A percentile compares a stretch with the other conserved stretches of the same genome.
Evolutionary conservation across 352 stramenopile species (phyloP).

Genomic region (Phytophthora foliorum): DNA sequence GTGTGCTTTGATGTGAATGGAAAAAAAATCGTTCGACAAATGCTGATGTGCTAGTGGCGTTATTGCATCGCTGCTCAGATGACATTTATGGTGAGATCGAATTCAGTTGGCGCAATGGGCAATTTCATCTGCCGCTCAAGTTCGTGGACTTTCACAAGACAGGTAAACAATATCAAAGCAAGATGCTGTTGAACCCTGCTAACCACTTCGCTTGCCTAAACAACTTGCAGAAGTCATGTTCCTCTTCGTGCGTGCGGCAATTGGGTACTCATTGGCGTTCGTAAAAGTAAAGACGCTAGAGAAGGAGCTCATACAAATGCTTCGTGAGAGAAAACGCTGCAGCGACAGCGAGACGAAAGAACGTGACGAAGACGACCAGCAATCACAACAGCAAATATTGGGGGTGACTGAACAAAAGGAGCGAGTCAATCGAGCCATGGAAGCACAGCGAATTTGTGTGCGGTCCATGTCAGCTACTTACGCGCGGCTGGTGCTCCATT

Average conservation of each 20-base stretch:
- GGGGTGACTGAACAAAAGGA: conserved; percentile 36
- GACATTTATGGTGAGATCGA: conserved; percentile 84
- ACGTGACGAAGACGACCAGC: conserved; percentile 37
- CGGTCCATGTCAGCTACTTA: conserved; percentile 62
- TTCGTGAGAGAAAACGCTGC: conserved; percentile 39
- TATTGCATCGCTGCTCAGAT: conserved; percentile 26
- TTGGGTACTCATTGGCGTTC: conserved; percentile 74
- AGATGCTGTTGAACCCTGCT: not conserved
- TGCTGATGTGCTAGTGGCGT: not conserved
- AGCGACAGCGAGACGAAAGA: conserved; percentile 27
- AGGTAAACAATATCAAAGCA: conserved; percentile 25
- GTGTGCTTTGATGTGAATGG: not conserved
- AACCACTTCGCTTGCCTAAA: not conserved
- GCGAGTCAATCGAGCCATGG: conserved; percentile 36
- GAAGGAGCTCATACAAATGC: conserved; percentile 42
- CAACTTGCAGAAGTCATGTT: conserved; percentile 72
- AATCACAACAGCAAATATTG: conserved; percentile 21
- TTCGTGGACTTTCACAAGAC: conserved; percentile 78
- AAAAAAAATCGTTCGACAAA: not conserved
- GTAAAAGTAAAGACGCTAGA: conserved; percentile 66
- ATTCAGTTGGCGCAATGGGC: conserved; percentile 50
- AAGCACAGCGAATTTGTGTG: conserved; percentile 42
- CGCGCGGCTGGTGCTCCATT: conserved; percentile 78
- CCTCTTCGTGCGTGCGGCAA: conserved; percentile 69
- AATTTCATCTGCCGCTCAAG: conserved; percentile 69